Percentiles rank a stretch among this genome's conserved stretches.
These are phyloP conservation scores for Pyrus bretschneideri DNA, from an alignment of 306 rosid genomes.

Conservation along the genomic window DNA sequence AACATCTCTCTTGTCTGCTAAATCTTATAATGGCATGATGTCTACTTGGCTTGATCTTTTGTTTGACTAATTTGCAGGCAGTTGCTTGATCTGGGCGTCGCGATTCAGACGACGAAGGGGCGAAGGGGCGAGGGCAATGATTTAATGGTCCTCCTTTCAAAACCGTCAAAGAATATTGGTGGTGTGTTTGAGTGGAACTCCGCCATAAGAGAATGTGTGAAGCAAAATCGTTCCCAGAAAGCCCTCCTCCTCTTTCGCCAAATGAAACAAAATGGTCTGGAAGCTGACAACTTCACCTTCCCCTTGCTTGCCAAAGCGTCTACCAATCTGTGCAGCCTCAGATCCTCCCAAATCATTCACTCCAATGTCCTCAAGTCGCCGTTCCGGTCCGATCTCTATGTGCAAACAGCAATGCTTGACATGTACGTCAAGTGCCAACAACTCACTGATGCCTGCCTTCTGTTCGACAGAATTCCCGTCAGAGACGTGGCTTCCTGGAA, in stretches of 20 bases:
- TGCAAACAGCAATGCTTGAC: conserved; percentile 45
- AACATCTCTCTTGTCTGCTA: not conserved
- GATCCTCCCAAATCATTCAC: conserved; percentile 36
- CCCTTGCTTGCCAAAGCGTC: conserved; percentile 47
- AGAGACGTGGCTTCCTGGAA: conserved; percentile 61
- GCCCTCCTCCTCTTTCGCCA: conserved; percentile 38
- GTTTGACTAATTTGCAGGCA: conserved; percentile 52
- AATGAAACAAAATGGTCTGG: conserved; percentile 34
- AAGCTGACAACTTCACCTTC: conserved; percentile 45
- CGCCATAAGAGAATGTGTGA: conserved; percentile 16
- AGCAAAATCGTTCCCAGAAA: conserved; percentile 26
- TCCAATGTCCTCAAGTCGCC: conserved; percentile 40
- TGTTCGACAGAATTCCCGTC: conserved; percentile 43
- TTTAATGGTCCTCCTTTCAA: not conserved
- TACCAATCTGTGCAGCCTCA: conserved; percentile 31
- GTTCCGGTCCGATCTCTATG: conserved; percentile 31
- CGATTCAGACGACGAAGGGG: no score
- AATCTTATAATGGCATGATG: not conserved
- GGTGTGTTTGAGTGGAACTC: not conserved
- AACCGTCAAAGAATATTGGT: not conserved
- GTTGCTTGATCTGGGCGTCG: conserved; percentile 24
- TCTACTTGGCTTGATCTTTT: conserved; percentile 8
- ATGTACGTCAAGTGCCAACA: conserved; percentile 42
- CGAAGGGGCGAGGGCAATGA: not conserved
- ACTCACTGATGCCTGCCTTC: conserved; percentile 30